Percentiles rank a stretch among this genome's conserved stretches.
phyloP scores from a whole-genome alignment of 164 flowering plant genomes.

The Pachysandra terminalis region DNA sequence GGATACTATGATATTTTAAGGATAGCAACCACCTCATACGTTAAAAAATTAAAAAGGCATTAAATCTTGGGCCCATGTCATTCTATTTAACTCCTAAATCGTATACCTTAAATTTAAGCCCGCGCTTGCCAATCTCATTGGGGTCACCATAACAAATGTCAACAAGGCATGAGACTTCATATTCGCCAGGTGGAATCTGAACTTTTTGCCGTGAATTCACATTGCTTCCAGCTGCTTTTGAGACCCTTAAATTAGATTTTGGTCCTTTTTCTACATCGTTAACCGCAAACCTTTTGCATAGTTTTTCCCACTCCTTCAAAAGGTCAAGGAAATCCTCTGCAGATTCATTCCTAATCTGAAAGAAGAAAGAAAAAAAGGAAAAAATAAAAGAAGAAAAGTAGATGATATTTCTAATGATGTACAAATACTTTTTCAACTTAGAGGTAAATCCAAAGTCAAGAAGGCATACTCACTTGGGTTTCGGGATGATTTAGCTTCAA shows the following conservation, averaged over 20 bases:
- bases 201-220: conserved; percentile 13
- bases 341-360: conserved; percentile 76
- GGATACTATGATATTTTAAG: neutral
- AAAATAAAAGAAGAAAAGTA: neutral
- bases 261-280: conserved; percentile 14
- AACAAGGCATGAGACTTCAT: conserved; percentile 59
- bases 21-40: neutral
- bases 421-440: neutral
- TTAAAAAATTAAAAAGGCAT: neutral
- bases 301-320: conserved; percentile 76
- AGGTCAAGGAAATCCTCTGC: conserved; percentile 80
- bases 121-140: conserved; percentile 48
- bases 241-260: conserved; percentile 16
- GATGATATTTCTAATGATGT: neutral
- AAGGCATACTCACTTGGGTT: conserved; percentile 48
- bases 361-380: neutral
- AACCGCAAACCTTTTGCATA: conserved; percentile 45
- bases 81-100: neutral
- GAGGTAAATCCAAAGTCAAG: neutral
- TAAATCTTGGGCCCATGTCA: neutral
- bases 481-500: conserved; percentile 78
- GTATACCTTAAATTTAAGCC: conserved; percentile 68
- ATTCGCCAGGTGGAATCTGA: conserved; percentile 45
- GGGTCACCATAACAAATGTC: conserved; percentile 85
- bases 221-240: conserved; percentile 11